Evolutionary conservation across 768 basidiomycete genomes (phyloP).

Genomic region (Kwoniella dendrophila): DNA sequence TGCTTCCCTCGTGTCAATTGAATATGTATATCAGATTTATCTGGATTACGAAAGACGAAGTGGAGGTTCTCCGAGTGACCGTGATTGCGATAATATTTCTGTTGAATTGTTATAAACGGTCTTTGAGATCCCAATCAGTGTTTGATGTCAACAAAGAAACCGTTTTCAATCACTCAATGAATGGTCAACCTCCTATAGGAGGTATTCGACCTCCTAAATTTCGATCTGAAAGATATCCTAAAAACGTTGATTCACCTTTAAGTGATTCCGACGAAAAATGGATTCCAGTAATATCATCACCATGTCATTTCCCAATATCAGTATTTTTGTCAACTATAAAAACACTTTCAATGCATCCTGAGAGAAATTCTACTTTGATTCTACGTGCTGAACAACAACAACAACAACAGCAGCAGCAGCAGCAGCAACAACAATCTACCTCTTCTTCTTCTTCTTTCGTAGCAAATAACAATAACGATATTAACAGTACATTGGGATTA

Average conservation of each 20-base stretch:
- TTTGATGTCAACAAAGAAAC: no score
- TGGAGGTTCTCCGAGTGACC: no score
- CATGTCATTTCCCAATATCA: slow-evolving; percentile 36
- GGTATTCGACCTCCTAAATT: slow-evolving; percentile 9
- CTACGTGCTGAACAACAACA: slow-evolving; percentile 68
- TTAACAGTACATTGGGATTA: slow-evolving; percentile 56
- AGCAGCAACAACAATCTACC: slow-evolving; percentile 19
- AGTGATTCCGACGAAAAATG: slow-evolving; percentile 4
- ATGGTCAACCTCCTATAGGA: no score
- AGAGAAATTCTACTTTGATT: slow-evolving; percentile 89
- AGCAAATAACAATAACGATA: not conserved
- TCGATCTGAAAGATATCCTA: not conserved
- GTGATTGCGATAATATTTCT: no score
- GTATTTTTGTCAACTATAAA: slow-evolving; percentile 69
- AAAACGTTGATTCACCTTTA: not conserved
- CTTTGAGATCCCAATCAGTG: no score
- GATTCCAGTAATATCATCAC: slow-evolving; percentile 6
- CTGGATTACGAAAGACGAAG: no score
- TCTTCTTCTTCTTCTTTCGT: slow-evolving; percentile 52
- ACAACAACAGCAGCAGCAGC: slow-evolving; percentile 1
- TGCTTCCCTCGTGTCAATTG: no score
- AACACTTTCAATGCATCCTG: slow-evolving; percentile 81
- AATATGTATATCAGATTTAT: no score
- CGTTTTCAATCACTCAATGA: no score
- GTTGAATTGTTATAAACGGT: no score